Evolutionary conservation across 129 eudicot species (phyloP).

Genomic region (Mikania micrantha): DNA sequence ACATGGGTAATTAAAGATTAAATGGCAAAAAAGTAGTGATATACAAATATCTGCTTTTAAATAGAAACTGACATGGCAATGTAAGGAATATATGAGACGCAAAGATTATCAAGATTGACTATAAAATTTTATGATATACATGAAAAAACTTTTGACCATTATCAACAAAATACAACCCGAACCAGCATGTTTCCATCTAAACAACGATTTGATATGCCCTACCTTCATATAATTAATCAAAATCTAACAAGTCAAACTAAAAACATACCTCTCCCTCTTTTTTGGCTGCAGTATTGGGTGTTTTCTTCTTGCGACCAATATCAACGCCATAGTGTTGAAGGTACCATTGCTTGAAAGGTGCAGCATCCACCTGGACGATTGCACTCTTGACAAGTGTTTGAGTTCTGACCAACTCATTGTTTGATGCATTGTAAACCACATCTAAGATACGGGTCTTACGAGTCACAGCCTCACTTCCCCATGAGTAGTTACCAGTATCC

Average conservation of each 20-base stretch:
- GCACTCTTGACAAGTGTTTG: conserved; percentile 83
- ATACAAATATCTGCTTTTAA: too few relatives aligned
- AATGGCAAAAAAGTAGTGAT: too few relatives aligned
- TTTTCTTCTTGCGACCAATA: conserved; percentile 82
- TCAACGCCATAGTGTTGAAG: conserved; percentile 85
- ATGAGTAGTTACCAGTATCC: conserved; percentile 85
- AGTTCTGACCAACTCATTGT: conserved; percentile 87
- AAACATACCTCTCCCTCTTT: conserved; percentile 66
- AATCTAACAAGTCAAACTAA: neutral
- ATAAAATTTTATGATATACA: neutral
- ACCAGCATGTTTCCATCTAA: neutral
- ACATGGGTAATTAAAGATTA: too few relatives aligned
- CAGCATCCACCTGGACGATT: conserved; percentile 82
- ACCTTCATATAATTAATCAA: neutral
- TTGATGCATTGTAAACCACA: conserved; percentile 91
- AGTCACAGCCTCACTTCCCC: conserved; percentile 91
- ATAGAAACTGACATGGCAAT: too few relatives aligned
- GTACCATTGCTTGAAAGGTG: conserved; percentile 80
- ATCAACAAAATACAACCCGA: neutral
- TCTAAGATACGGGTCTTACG: conserved; percentile 72
- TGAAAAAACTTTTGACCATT: neutral
- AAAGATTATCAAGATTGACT: neutral
- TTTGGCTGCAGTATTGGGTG: conserved; percentile 39
- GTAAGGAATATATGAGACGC: too few relatives aligned
- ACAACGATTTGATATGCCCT: neutral